These are phyloP conservation scores for Lenzites betulinus DNA, from an alignment of 768 basidiomycete species.

Conservation along the genomic window DNA sequence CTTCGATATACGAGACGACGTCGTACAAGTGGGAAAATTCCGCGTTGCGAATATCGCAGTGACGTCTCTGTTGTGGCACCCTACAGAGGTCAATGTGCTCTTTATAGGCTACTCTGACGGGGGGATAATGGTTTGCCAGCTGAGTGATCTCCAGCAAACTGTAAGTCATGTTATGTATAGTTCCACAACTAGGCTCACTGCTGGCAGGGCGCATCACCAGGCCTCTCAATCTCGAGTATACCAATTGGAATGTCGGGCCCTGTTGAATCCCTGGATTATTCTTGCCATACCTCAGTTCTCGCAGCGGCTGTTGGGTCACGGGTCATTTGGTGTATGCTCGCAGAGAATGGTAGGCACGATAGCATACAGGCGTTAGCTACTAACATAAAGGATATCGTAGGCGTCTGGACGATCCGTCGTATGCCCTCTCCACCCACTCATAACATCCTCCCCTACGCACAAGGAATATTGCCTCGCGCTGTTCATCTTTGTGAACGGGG, in stretches of 20 bases:
- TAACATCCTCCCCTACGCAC: background rate
- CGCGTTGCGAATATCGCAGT: background rate
- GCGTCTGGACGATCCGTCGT: background rate
- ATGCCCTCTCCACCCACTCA: background rate
- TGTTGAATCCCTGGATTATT: background rate
- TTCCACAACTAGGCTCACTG: background rate
- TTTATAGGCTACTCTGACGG: background rate
- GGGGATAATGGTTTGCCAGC: background rate
- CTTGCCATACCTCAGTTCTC: background rate
- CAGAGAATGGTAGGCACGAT: background rate
- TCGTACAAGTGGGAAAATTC: background rate
- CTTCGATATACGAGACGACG: background rate
- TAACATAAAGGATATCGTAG: background rate
- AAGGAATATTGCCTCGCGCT: background rate
- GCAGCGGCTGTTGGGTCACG: background rate
- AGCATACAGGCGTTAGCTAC: background rate
- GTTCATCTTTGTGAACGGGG: background rate
- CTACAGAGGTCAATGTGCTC: background rate
- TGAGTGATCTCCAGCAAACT: background rate
- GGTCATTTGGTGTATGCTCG: background rate
- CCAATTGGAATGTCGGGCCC: background rate
- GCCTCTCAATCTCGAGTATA: background rate
- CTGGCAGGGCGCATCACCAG: background rate
- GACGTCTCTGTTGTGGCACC: background rate
- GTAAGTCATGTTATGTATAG: background rate